These are phyloP conservation scores for Candida glucosophila DNA, from an alignment of 1,139 yeast species.

Conservation along the genomic window DNA sequence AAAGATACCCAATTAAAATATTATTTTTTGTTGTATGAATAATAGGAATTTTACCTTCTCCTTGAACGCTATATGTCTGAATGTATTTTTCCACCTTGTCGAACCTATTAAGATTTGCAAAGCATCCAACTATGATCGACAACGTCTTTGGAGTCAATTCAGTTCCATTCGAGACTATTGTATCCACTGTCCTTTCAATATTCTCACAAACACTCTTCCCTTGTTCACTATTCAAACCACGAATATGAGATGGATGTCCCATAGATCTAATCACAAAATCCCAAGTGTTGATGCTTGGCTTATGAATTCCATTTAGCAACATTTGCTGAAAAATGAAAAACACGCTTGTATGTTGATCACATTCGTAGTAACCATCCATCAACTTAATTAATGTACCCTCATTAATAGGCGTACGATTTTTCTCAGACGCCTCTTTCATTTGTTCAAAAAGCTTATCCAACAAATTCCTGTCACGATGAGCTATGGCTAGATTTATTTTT, in stretches of 20 bases:
- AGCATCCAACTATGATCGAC: conserved; percentile 25
- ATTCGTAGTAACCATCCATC: conserved; percentile 27
- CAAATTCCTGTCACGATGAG: conserved; percentile 10
- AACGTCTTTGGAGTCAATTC: conserved; percentile 20
- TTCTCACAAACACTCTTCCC: conserved; percentile 10
- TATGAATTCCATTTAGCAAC: conserved; percentile 16
- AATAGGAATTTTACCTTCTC: conserved; percentile 14
- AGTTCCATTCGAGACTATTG: conserved; percentile 18
- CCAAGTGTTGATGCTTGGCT: conserved; percentile 27
- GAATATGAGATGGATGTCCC: conserved; percentile 23
- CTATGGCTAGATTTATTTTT: conserved; percentile 15
- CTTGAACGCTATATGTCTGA: conserved; percentile 11
- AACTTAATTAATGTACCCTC: conserved; percentile 24
- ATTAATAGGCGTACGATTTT: conserved; percentile 16
- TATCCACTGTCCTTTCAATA: conserved; percentile 22
- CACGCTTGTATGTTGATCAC: conserved; percentile 21
- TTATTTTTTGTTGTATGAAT: conserved; percentile 26
- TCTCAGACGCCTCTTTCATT: conserved; percentile 16
- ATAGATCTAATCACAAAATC: conserved; percentile 27
- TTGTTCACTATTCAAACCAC: conserved; percentile 9
- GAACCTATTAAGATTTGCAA: conserved; percentile 26
- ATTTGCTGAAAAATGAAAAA: conserved; percentile 27
- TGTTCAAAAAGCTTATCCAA: conserved; percentile 18
- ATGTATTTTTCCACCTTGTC: conserved; percentile 25
- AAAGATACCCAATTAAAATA: conserved; percentile 25